A percentile compares a stretch with the other conserved stretches of the same genome.
phyloP scores from a whole-genome alignment of 257 asterid genomes.

The Solanum lycopersicoides region DNA sequence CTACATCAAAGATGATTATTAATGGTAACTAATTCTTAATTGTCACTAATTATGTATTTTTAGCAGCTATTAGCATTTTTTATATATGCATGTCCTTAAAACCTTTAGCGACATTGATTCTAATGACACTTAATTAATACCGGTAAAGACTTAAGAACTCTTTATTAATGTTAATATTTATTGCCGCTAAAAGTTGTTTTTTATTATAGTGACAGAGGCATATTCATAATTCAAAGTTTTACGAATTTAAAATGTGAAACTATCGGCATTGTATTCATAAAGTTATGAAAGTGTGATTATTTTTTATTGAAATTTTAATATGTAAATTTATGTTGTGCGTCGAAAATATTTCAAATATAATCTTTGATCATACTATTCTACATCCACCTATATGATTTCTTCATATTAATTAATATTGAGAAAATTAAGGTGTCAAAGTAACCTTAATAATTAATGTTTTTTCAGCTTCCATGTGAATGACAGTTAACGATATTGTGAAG shows the following conservation, averaged over 20 bases:
- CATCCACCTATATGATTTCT: not conserved
- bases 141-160: no score
- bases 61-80: no score
- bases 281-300: no score
- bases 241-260: rapidly evolving
- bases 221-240: not conserved
- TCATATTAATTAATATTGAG: not conserved
- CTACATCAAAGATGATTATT: not conserved
- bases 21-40: no score
- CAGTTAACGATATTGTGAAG: not conserved
- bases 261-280: not conserved
- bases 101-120: no score
- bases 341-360: not conserved
- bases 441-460: not conserved
- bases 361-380: no score
- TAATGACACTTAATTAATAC: no score
- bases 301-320: no score
- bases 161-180: no score
- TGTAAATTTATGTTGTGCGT: not conserved
- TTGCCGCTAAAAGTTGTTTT: no score
- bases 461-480: not conserved
- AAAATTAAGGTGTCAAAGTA: not conserved
- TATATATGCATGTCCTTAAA: no score
- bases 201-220: not conserved
- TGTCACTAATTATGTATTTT: no score